phyloP scores from a whole-genome alignment of 2,329 filamentous ascomycete genomes.

The Epichloe bromicola region DNA sequence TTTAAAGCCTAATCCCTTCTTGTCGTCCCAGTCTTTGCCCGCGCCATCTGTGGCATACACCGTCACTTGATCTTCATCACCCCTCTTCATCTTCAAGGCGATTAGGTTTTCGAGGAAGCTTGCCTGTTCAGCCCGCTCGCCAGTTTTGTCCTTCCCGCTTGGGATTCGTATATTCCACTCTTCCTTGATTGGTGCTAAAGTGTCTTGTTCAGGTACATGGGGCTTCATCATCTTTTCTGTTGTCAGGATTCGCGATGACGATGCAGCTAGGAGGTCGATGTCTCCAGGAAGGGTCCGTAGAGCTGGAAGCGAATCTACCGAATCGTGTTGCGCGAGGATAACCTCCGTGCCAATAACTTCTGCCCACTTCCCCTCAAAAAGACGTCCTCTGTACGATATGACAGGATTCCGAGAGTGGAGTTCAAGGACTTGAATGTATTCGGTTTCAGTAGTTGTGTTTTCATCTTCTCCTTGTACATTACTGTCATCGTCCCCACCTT shows the following conservation, averaged over 20 bases:
- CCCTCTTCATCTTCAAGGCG: conserved; percentile 48
- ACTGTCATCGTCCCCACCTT: not conserved
- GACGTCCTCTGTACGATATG: conserved; percentile 63
- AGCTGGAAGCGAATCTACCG: conserved; percentile 19
- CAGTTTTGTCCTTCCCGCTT: conserved; percentile 30
- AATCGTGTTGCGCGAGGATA: conserved; percentile 46
- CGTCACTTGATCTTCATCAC: conserved; percentile 53
- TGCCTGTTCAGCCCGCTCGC: conserved; percentile 34
- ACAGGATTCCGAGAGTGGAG: conserved; percentile 66
- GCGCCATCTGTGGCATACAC: conserved; percentile 37
- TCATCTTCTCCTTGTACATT: conserved; percentile 4
- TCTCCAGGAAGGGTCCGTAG: conserved; percentile 34
- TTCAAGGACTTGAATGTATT: conserved; percentile 66
- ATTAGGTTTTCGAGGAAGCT: conserved; percentile 55
- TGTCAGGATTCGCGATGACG: conserved; percentile 45
- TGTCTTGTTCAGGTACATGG: conserved; percentile 22
- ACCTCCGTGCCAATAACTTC: conserved; percentile 75
- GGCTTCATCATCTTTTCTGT: conserved; percentile 44
- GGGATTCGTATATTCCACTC: conserved; percentile 33
- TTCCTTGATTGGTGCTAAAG: conserved; percentile 26
- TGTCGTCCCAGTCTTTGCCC: conserved; percentile 29
- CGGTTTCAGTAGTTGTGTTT: conserved; percentile 6
- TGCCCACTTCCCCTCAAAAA: conserved; percentile 72
- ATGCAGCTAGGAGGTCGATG: conserved; percentile 55
- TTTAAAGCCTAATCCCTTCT: conserved; percentile 27